Conservation (phyloP, 116 monocot species). For the Dioscorea cayenensis region DNA sequence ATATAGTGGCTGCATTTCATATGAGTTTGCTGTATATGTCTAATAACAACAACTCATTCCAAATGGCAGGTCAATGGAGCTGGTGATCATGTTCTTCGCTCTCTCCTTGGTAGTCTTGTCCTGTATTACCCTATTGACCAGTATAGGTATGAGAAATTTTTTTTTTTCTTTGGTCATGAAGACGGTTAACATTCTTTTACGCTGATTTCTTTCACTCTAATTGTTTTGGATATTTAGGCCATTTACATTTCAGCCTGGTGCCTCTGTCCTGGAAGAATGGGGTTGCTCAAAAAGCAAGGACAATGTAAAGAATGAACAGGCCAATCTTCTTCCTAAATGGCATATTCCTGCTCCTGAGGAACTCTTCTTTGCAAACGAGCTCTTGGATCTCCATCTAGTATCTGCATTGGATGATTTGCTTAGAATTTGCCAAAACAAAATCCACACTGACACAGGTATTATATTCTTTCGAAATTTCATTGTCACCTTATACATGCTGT, state of each 20-base stretch:
- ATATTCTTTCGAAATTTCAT: not conserved
- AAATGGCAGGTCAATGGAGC: slow-evolving; percentile 80
- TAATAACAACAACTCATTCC: not conserved
- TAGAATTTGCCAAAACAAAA: slow-evolving; percentile 53
- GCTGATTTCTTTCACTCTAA: slow-evolving; percentile 9
- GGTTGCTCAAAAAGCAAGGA: slow-evolving; percentile 47
- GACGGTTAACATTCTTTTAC: not conserved
- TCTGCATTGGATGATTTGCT: slow-evolving; percentile 75
- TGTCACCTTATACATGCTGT: not conserved
- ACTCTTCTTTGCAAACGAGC: slow-evolving; percentile 80
- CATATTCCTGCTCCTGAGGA: slow-evolving; percentile 77
- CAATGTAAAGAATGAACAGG: slow-evolving; percentile 16
- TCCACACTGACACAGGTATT: slow-evolving; percentile 69
- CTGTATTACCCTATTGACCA: slow-evolving; percentile 90
- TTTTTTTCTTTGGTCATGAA: not conserved
- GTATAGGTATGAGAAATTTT: slow-evolving; percentile 66
- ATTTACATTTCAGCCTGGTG: slow-evolving; percentile 21
- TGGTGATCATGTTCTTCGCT: slow-evolving; percentile 84
- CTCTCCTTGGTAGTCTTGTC: slow-evolving; percentile 79
- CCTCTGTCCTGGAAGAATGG: slow-evolving; percentile 70
- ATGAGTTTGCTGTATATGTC: not conserved
- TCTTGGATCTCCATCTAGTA: slow-evolving; percentile 72
- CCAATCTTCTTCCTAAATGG: slow-evolving; percentile 62
- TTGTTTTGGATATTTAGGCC: slow-evolving; percentile 34
- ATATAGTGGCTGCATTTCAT: no score